A percentile compares a stretch with the other conserved stretches of the same genome.
These are phyloP conservation scores for Leptographium galeiforme DNA, from an alignment of 2,329 filamentous ascomycete species.

Conservation along the genomic window DNA sequence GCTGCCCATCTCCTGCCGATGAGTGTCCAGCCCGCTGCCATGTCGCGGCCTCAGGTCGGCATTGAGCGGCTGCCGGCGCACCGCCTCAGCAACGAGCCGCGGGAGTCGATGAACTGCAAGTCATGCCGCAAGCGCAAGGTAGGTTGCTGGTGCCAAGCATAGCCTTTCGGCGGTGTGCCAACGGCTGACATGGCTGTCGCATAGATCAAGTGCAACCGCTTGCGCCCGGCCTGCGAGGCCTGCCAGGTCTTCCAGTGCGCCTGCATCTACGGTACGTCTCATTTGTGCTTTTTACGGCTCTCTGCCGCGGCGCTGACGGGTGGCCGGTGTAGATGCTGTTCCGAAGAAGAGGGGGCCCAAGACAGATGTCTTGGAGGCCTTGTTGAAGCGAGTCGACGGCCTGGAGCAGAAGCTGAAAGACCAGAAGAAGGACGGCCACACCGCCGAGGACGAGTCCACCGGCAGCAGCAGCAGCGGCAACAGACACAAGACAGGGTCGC, in stretches of 20 bases:
- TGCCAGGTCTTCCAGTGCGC: slow-evolving; percentile 82
- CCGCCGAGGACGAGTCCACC: slow-evolving; percentile 9
- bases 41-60: slow-evolving; percentile 65
- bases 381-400: slow-evolving; percentile 74
- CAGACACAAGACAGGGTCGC: not conserved
- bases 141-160: slow-evolving; percentile 12
- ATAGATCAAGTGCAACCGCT: slow-evolving; percentile 83
- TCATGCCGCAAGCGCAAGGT: slow-evolving; percentile 89
- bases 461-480: slow-evolving; percentile 4
- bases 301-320: not conserved
- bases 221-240: slow-evolving; percentile 74
- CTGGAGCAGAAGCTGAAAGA: slow-evolving; percentile 68
- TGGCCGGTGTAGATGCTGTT: slow-evolving; percentile 54
- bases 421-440: slow-evolving; percentile 31
- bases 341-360: slow-evolving; percentile 85
- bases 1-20: slow-evolving; percentile 21
- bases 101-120: slow-evolving; percentile 93
- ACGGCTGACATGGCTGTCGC: not conserved
- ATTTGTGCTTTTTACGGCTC: not conserved
- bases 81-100: slow-evolving; percentile 59
- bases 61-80: slow-evolving; percentile 66
- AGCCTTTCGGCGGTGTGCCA: not conserved
- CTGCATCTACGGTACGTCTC: slow-evolving; percentile 66
- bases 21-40: slow-evolving; percentile 34
- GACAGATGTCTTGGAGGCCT: slow-evolving; percentile 74